phyloP scores from a whole-genome alignment of 2,329 filamentous ascomycete species.

The Verticillium albo-atrum region DNA sequence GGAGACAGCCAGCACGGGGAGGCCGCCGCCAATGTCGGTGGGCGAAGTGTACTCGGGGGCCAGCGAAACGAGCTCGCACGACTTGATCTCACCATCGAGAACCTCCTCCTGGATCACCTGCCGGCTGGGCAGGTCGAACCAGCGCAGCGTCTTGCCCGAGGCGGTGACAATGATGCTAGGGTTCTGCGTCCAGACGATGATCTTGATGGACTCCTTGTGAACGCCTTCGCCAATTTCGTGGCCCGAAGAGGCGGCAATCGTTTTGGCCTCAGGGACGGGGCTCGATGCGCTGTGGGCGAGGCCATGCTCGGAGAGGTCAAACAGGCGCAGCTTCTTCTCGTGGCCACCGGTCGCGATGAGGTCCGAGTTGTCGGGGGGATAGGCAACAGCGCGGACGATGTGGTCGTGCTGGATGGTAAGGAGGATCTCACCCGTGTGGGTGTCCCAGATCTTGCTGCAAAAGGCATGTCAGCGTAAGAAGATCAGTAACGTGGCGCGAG shows the following conservation, averaged over 20 bases:
- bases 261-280: constrained; percentile 26
- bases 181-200: constrained; percentile 89
- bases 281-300: constrained; percentile 22
- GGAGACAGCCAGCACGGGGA: constrained; percentile 77
- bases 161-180: constrained; percentile 88
- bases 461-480: constrained; percentile 18
- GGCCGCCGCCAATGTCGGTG: constrained; percentile 61
- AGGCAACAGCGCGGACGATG: constrained; percentile 91
- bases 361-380: constrained; percentile 75
- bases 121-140: constrained; percentile 84
- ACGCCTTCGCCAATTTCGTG: constrained; percentile 86
- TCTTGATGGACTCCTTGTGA: constrained; percentile 88
- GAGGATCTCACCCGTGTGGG: constrained; percentile 84
- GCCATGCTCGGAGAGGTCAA: constrained; percentile 66
- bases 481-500: not conserved
- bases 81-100: constrained; percentile 82
- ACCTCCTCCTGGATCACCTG: constrained; percentile 70
- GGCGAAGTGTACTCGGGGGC: constrained; percentile 53
- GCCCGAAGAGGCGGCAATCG: constrained; percentile 56
- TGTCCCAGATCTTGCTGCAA: constrained; percentile 92
- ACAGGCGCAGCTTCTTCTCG: constrained; percentile 95
- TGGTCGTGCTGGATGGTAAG: constrained; percentile 88
- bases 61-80: constrained; percentile 80
- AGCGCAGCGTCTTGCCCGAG: constrained; percentile 85
- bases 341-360: constrained; percentile 89